Base-by-base conservation (phyloP, 768 basidiomycete genomes). In the Strobilomyces confusus region DNA sequence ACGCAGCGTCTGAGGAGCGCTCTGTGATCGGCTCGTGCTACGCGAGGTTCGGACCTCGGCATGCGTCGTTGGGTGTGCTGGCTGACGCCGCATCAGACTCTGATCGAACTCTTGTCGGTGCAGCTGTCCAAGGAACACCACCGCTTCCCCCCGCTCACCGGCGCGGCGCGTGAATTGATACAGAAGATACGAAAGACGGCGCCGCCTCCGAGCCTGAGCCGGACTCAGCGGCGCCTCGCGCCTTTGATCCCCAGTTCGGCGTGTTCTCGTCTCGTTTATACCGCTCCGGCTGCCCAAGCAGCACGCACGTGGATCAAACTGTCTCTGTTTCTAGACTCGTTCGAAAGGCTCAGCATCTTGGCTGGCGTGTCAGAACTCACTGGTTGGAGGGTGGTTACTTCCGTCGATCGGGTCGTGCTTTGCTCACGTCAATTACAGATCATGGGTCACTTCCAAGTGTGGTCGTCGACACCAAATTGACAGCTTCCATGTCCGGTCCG, bases 171-270 rank as follows among this genome's bases (percentile, higher is more conserved):
- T 8, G 50, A 54, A 23, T 23, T 52, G 5, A 17, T 64, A 44
- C 56, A 54, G 25, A 46, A 48, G 48, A 57, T 63, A 43, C 56
- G 52, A 9, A 38, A 36, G 48, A 61, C 67, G 20, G 72, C 75
- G 1, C 59, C 72, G 1, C 69, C 74, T 1, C n/a, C n/a, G 68
- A 73, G 5, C 78, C 75, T 3, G 56, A 54, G 0, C 62, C 70
- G 5, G 64, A 69, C 20, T 87, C 88, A 4, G 71, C 76, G 0
- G 82, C 80, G 0, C 66, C 63, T 17, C 69, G 75, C 3, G 80
- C 80, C 2, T 87, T 92, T 44, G 87, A 91, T 59, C 82, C 86
- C 0, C 74, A 77, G 48, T 79, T 89, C 44, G 78, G 81, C 3
- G 88, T n/a, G 75, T 77, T 25, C 73, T 92, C 2, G 81, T 81